Evolutionary conservation across 2,329 filamentous ascomycete species (phyloP).

Genomic region (Aspergillus pseudoglaucus): DNA sequence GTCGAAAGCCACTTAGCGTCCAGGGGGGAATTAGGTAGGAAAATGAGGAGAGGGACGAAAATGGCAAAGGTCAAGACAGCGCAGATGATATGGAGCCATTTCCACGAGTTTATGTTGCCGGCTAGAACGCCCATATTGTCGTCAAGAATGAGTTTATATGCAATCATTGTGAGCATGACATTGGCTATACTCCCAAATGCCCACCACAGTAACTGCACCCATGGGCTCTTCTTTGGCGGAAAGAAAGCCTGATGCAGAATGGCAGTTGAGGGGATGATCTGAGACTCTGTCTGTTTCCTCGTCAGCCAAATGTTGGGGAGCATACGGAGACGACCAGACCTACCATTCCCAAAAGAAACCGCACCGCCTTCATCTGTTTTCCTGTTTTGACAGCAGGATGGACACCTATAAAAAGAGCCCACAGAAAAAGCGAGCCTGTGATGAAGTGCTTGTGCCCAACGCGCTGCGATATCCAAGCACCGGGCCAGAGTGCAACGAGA

Average conservation of each 20-base stretch:
- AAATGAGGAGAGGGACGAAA: slow-evolving; percentile 4
- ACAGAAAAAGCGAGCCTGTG: slow-evolving; percentile 5
- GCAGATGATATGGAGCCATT: slow-evolving; percentile 7
- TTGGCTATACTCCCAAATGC: slow-evolving; percentile 22
- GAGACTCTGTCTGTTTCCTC: slow-evolving; percentile 16
- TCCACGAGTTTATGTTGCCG: slow-evolving; percentile 6
- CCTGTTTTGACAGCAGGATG: slow-evolving; percentile 5
- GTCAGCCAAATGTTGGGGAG: background rate
- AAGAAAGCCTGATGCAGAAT: slow-evolving; percentile 24
- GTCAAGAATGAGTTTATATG: slow-evolving; percentile 17
- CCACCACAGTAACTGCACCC: slow-evolving; percentile 25
- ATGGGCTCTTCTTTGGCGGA: slow-evolving; percentile 21
- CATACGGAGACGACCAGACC: background rate
- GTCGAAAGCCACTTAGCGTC: slow-evolving; percentile 6
- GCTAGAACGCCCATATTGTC: slow-evolving; percentile 1
- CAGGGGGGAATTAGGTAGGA: slow-evolving; percentile 5
- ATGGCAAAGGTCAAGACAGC: slow-evolving; percentile 4
- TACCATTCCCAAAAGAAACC: slow-evolving; percentile 6
- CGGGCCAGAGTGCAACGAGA: slow-evolving; percentile 6
- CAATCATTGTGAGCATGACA: slow-evolving; percentile 23
- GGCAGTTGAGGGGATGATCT: slow-evolving; percentile 20
- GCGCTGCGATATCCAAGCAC: slow-evolving; percentile 4
- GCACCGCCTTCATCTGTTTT: slow-evolving; percentile 6
- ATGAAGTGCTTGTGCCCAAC: slow-evolving; percentile 7
- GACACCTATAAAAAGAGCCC: slow-evolving; percentile 3